A percentile compares a stretch with the other conserved stretches of the same genome.
These are phyloP conservation scores for Williopsis jadinii DNA, from an alignment of 1,139 yeast species.

Conservation along the genomic window DNA sequence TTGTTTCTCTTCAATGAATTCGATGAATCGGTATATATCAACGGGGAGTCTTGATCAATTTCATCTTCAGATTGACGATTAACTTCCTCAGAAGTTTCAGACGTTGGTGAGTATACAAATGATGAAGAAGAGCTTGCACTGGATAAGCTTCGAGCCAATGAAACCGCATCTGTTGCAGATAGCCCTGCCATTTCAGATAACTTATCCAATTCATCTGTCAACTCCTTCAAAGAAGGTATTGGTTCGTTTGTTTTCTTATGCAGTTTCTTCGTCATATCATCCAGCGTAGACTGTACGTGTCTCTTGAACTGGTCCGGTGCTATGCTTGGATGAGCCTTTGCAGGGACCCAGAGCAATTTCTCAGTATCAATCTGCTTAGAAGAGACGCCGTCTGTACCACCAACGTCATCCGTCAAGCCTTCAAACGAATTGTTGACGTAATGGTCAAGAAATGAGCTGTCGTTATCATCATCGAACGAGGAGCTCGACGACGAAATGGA, in stretches of 20 bases:
- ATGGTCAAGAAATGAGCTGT: conserved; percentile 6
- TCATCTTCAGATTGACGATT: conserved; percentile 8
- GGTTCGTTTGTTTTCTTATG: conserved; percentile 9
- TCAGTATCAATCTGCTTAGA: conserved; percentile 25
- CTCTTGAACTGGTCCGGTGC: conserved; percentile 87
- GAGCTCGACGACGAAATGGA: conserved; percentile 8
- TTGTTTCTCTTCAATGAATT: conserved; percentile 27
- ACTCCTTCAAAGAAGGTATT: conserved; percentile 55
- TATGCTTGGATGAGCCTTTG: conserved; percentile 85
- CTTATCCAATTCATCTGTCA: conserved; percentile 59
- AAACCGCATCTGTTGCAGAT: conserved; percentile 67
- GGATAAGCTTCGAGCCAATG: conserved; percentile 65
- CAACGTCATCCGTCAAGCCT: conserved; percentile 8
- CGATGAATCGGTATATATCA: conserved; percentile 19
- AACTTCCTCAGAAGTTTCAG: conserved; percentile 1
- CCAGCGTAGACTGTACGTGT: conserved; percentile 74
- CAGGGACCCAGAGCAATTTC: conserved; percentile 85
- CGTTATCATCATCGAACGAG: neutral
- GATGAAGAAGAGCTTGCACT: conserved; percentile 42
- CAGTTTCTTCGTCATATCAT: conserved; percentile 53
- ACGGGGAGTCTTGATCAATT: conserved; percentile 23
- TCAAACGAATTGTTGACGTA: conserved; percentile 7
- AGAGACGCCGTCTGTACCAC: neutral
- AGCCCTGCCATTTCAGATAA: conserved; percentile 66
- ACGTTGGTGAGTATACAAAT: neutral